Evolutionary conservation across 208 protist species (phyloP).

Genomic region (Crithidia expoeki): DNA sequence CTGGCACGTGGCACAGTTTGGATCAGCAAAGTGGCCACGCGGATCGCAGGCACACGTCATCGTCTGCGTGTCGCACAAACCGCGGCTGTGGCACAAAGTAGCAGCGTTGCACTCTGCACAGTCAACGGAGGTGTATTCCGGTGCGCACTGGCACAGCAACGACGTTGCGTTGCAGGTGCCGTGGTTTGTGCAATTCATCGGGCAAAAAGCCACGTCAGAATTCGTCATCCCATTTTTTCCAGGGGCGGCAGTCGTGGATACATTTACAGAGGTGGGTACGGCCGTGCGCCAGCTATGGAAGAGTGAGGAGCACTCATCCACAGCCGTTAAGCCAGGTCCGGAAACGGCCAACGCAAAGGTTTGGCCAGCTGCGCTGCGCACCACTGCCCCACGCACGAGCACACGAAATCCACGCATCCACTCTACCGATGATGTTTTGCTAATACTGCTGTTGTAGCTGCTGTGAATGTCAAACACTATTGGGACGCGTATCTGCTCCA

Average conservation of each 20-base stretch:
- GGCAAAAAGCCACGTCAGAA: conserved; percentile 26
- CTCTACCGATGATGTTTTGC: conserved; percentile 1
- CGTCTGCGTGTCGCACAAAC: conserved; percentile 40
- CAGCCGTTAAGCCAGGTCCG: conserved; percentile 49
- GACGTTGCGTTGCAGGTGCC: conserved; percentile 49
- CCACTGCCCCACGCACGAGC: conserved; percentile 52
- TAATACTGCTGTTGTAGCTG: conserved; percentile 3
- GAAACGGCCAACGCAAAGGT: conserved; percentile 65
- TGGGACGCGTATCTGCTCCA: conserved; percentile 61
- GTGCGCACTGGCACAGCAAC: conserved; percentile 54
- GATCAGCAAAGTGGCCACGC: conserved; percentile 59
- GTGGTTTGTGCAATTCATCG: conserved; percentile 54
- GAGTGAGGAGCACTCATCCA: conserved; percentile 16
- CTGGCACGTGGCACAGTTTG: conserved; percentile 48
- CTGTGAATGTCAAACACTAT: conserved; percentile 2
- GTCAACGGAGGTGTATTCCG: conserved; percentile 54
- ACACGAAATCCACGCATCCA: conserved; percentile 51
- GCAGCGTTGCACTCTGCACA: conserved; percentile 73
- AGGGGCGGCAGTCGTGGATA: not conserved
- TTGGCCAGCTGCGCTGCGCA: conserved; percentile 45
- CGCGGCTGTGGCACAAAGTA: conserved; percentile 66
- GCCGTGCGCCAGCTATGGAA: conserved; percentile 17
- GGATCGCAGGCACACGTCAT: conserved; percentile 64
- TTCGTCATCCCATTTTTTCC: not conserved
- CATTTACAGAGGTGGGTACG: not conserved